Percentiles rank a stretch among this genome's conserved stretches.
Conservation (phyloP, 768 basidiomycete genomes). For the Leucosporidium creatinivorum region DNA sequence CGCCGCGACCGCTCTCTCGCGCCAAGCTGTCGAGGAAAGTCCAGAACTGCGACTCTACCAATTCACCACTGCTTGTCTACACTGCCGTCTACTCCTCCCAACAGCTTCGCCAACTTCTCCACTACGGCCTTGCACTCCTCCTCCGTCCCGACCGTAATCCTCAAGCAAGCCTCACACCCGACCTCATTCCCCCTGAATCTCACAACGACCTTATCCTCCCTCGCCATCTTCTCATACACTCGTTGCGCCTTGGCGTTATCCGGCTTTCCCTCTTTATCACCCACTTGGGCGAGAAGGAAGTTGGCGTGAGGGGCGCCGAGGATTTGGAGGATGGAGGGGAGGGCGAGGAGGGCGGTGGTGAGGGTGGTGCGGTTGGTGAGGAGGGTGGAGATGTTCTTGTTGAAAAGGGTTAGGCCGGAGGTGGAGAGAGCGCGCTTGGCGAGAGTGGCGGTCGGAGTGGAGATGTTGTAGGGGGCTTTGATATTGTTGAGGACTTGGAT, state of each 20-base stretch:
- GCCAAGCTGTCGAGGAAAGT: not conserved
- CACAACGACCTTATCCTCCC: constrained; percentile 64
- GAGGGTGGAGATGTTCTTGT: constrained; percentile 53
- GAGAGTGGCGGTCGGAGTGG: constrained; percentile 75
- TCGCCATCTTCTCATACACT: constrained; percentile 76
- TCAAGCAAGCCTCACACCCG: constrained; percentile 77
- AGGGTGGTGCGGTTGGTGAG: constrained; percentile 55
- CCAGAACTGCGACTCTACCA: no score
- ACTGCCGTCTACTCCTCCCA: constrained; percentile 5
- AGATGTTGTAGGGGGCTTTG: constrained; percentile 97
- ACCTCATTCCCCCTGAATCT: constrained; percentile 76
- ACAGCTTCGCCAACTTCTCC: constrained; percentile 47
- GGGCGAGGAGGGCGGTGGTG: constrained; percentile 46
- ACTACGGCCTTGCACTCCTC: constrained; percentile 65
- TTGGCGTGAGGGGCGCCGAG: constrained; percentile 85
- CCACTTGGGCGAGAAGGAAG: constrained; percentile 73
- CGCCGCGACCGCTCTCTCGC: not conserved
- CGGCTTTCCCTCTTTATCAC: constrained; percentile 46
- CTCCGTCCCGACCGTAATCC: constrained; percentile 80
- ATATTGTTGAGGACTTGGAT: constrained; percentile 88
- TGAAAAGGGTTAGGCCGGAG: constrained; percentile 55
- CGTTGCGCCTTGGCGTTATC: constrained; percentile 58
- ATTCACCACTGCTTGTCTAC: no score
- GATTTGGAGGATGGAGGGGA: constrained; percentile 47
- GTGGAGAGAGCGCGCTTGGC: constrained; percentile 71